phyloP scores from a whole-genome alignment of 306 rosid species.

The Quercus wislizeni region DNA sequence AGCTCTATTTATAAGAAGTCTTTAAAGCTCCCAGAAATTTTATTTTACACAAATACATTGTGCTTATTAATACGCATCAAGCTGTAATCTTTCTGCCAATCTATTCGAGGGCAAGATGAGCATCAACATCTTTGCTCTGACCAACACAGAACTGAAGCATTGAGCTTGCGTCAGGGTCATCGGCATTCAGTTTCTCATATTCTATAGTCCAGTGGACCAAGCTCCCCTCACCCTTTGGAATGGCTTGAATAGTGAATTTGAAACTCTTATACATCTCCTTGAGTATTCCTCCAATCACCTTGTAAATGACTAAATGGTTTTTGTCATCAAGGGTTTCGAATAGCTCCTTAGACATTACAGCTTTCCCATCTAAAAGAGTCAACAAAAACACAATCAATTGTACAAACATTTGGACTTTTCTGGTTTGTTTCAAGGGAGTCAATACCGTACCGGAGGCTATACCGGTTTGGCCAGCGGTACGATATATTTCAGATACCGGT shows the following conservation, averaged over 20 bases:
- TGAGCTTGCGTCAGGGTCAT: conserved; percentile 17
- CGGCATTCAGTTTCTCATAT: conserved; percentile 30
- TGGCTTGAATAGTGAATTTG: background rate
- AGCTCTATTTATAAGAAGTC: too few relatives aligned
- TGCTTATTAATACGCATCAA: too few relatives aligned
- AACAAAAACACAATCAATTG: too few relatives aligned
- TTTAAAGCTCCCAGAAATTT: too few relatives aligned
- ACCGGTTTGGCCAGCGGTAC: too few relatives aligned
- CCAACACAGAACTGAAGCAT: background rate
- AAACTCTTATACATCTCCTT: conserved; percentile 21
- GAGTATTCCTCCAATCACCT: conserved; percentile 27
- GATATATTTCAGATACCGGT: too few relatives aligned
- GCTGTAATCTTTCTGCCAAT: background rate
- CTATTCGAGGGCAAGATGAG: background rate
- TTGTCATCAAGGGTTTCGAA: conserved; percentile 33
- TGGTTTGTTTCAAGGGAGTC: too few relatives aligned
- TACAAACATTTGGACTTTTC: too few relatives aligned
- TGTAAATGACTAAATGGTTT: conserved; percentile 24
- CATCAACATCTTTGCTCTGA: conserved; percentile 22
- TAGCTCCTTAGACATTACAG: conserved; percentile 15
- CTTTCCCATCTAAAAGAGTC: conserved; percentile 23
- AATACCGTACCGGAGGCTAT: too few relatives aligned
- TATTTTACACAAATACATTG: too few relatives aligned
- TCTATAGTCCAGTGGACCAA: conserved; percentile 28
- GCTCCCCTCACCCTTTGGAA: conserved; percentile 23